Base-by-base conservation (phyloP, 2,329 filamentous ascomycete genomes). In the Stagonosporopsis cucurbitacearum region DNA sequence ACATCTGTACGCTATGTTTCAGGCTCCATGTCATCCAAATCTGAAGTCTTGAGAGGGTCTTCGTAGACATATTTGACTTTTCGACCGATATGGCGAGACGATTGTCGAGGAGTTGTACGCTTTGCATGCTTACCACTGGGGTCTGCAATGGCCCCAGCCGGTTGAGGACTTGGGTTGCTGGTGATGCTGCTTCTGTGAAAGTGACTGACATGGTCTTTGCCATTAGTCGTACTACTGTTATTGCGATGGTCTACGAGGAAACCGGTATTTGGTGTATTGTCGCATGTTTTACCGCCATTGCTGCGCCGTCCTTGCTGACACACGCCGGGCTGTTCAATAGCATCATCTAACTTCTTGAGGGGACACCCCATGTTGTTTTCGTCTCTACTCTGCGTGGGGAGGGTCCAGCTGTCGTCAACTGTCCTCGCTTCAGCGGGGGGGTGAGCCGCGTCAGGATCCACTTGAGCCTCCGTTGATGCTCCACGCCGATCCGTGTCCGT, bases 401-500 rank as follows among this genome's bases (percentile, higher is more conserved):
- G 33, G 19, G 20, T 25, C 40, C 15, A 12, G 13, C 7, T 19
- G n/a, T 32, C 13, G 19, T 33, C 25, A n/a, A 15, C 11, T 33
- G 20, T 49, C 35, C 20, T 25, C 36, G 25, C 20, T 28, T 45
- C n/a, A 23, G 35, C 26, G 22, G 26, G 17, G 28, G n/a, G 9
- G 20, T 23, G 33, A 40, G 45, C 35, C 33, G 20, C 45, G 11
- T 50, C 20, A 41, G 22, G 33, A 35, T 40, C 45, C 45, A 40
- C 45, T 40, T 45, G 33, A 45, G 45, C 40, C 52, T 54, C 40
- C 13, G 19, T 11, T 41, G 11, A 36, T 45, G 52, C 33, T 46
- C 20, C 26, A 40, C 28, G 45, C 45, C 33, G 40, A 44, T 50
- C 26, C 15, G 40, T 45, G 45, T 35, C 45, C 45, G 25, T 40